phyloP scores from a whole-genome alignment of 768 basidiomycete genomes.

The Bullera alba region DNA sequence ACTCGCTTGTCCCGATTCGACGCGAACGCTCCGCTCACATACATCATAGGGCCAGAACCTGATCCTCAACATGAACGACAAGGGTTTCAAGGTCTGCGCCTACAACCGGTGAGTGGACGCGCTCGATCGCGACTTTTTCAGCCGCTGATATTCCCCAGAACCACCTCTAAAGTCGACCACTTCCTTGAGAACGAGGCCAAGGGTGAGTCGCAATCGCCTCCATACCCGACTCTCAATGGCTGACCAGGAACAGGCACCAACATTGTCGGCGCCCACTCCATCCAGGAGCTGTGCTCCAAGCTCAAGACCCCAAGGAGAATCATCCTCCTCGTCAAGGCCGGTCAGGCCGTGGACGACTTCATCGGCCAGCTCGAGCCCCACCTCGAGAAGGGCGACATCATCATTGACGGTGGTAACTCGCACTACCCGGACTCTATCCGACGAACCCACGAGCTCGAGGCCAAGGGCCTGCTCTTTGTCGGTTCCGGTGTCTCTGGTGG shows the following conservation, averaged over 20 bases:
- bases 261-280: slow-evolving; percentile 85
- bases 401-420: slow-evolving; percentile 99
- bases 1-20: no score
- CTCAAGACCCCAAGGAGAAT: slow-evolving; percentile 95
- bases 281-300: slow-evolving; percentile 82
- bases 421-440: slow-evolving; percentile 98
- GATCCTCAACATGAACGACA: slow-evolving; percentile 99
- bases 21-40: not conserved
- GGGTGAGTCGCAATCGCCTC: slow-evolving; percentile 53
- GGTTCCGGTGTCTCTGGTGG: slow-evolving; percentile 99
- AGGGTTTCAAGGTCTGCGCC: slow-evolving; percentile 92
- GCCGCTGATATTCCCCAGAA: slow-evolving; percentile 44
- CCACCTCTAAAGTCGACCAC: slow-evolving; percentile 86
- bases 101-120: slow-evolving; percentile 64
- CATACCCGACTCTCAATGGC: slow-evolving; percentile 13
- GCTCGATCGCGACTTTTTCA: not conserved
- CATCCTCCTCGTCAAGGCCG: slow-evolving; percentile 97
- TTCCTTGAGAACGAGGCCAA: slow-evolving; percentile 98
- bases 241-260: slow-evolving; percentile 65
- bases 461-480: slow-evolving; percentile 91
- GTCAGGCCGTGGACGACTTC: slow-evolving; percentile 90
- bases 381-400: slow-evolving; percentile 92
- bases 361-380: slow-evolving; percentile 78
- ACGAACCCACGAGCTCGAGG: slow-evolving; percentile 82
- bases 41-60: slow-evolving; percentile 77